Evolutionary conservation across 2,329 filamentous ascomycete species (phyloP), one percentile per base, ranked within the genome.

Genomic region (Venturia pyrina): DNA sequence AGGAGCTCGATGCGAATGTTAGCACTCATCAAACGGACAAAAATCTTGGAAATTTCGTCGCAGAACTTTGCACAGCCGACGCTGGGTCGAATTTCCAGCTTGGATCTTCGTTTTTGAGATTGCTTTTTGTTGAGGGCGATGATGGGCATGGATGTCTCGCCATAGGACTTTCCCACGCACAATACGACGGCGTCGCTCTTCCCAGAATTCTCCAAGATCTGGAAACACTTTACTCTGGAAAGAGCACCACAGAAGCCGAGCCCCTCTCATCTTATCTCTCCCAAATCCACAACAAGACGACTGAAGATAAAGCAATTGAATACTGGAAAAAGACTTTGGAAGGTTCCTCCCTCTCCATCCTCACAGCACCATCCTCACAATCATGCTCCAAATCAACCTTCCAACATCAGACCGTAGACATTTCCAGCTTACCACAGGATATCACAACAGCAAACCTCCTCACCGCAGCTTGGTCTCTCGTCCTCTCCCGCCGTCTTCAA

Each of bases 181-280:
- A 89, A 69, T 89, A 89, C 71, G 87, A 89, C 69, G 87, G 87
- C 68, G 85, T 89, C 28, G 89, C 84, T 69, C 79, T 89, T 10
- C 83, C 85, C 0, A 76, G 81, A n/a, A 80, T 89, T 24, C 81
- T 89, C 66, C 79, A 79, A 21, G 85, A 88, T 70, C 81, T 89
- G 50, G 83, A 82, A 3, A 78, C 80, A 0, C 77, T 87, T 6
- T 86, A 83, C 62, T 71, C 78, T 53, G 78, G 76, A 8, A 67
- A 68, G 7, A 43, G 68, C 0, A 65, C 77, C 5, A 65, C 72
- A 0, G 66, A 70, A 67, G 67, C 73, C n/a, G 59, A 77, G 3
- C 78, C 80, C 0, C 83, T 81, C 70, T 78, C 77, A 24, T 77
- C 76, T 56, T 82, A 82, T 69, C 77, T 83, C 6, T 28, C 50